A percentile compares a stretch with the other conserved stretches of the same genome.
Evolutionary conservation across 768 basidiomycete genomes (phyloP).

Genomic region (Mycena metata): DNA sequence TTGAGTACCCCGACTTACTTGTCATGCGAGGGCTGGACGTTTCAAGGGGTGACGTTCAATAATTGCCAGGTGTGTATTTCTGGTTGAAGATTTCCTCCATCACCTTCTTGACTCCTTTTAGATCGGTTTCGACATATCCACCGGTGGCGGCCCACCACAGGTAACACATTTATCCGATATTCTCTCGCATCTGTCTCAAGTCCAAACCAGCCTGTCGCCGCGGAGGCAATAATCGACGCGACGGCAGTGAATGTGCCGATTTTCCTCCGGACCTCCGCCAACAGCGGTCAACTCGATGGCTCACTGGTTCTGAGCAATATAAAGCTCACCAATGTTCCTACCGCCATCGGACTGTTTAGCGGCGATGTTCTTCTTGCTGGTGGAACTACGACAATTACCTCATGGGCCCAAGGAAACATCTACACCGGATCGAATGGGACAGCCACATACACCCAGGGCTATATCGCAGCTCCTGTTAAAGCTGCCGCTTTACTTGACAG

Average conservation of each 20-base stretch:
- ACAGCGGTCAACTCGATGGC: conserved; percentile 59
- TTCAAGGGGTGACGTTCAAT: conserved; percentile 56
- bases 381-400: conserved; percentile 68
- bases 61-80: conserved; percentile 53
- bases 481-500: conserved; percentile 67
- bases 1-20: conserved; percentile 56
- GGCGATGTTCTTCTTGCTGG: conserved; percentile 69
- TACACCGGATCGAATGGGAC: conserved; percentile 64
- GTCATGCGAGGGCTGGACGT: conserved; percentile 61
- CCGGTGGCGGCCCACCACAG: conserved; percentile 55
- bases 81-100: conserved; percentile 2
- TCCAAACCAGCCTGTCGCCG: conserved; percentile 61
- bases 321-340: conserved; percentile 67
- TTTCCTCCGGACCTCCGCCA: conserved; percentile 69
- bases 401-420: conserved; percentile 86
- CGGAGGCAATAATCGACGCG: conserved; percentile 74
- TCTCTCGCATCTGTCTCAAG: conserved; percentile 47
- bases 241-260: conserved; percentile 70
- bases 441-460: conserved; percentile 63
- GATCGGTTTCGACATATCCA: conserved; percentile 66
- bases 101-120: conserved; percentile 17
- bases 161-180: conserved; percentile 58
- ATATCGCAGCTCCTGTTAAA: conserved; percentile 65
- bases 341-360: conserved; percentile 67
- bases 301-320: conserved; percentile 74